Evolutionary conservation across 495 filamentous ascomycete species (phyloP), one percentile per base, ranked within the genome.

Genomic region (Xylaria acuta): DNA sequence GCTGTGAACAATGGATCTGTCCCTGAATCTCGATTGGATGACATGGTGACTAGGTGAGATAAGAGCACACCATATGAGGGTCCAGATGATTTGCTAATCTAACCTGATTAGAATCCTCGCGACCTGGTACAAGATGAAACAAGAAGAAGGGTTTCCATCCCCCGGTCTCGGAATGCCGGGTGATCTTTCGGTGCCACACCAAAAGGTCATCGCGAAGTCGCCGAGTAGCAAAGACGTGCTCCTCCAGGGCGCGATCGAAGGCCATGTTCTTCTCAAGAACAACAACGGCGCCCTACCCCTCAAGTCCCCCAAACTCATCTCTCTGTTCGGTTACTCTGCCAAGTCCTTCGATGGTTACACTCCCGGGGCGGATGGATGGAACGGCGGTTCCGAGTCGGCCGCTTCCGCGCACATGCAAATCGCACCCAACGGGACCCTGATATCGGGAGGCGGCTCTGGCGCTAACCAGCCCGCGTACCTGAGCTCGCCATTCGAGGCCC

Each of bases 191-290:
- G 45, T 76, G 73, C 77, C 90, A 78, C 82, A 93, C 82, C 45
- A 77, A 75, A 70, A 79, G 20, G 82, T 90, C 60, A 84, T 88
- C 67, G 85, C 81, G 6, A 79, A 84, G 45, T 86, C 85, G 65
- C 79, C 81, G 0, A 72, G 77, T 1, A 82, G 79, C 49, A 82
- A 83, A 41, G 71, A 82, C 2, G 77, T 80, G 2, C 65, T 88
- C 2, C 51, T 87, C 5, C 77, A 86, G 7, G 83, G 84, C 5
- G 88, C 86, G 0, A 72, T 86, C 0, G 86, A 88, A 73, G 83
- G 88, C 38, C 87, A 89, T 67, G 90, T 92, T 8, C 82, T 92
- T 1, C 81, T 91, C 30, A 92, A 92, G 79, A 92, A 92, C 74
- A 82, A 75, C 7, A 84, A 85, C 59, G 82, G 80, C 49, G 80